Evolutionary conservation across 139 green algal genomes (phyloP), one percentile per base, ranked within the genome.

Genomic region (Diplosphaera chodatii): DNA sequence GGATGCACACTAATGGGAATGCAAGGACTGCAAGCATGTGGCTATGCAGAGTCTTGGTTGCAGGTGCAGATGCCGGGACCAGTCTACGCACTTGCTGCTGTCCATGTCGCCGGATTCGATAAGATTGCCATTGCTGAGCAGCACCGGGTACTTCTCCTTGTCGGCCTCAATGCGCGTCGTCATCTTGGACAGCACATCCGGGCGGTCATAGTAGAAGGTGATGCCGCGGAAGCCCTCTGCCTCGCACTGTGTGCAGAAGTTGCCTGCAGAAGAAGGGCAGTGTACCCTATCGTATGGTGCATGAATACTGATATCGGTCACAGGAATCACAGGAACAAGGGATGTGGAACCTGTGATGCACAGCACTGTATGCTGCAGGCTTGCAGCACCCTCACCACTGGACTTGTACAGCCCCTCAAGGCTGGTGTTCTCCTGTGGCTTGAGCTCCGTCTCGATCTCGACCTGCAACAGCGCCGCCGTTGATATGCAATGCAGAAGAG

Each of bases 181-280:
- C 80, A 94, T 99, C 32, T 77, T 85, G 32, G 84, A 73, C 77
- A 90, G 85, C 41, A 88, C 86, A 70, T 88, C 85, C 21, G 76
- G 76, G 25, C 94, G 81, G 80, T 99, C 94, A 63, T 89, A 79
- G 83, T 95, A 99, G 87, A 88, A 99, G 29, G 95, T 99, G 79
- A 99, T 99, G 67, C 88, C 85, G 10, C 95, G 82, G 88, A 99
- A 99, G 41, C 95, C 95, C 82, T 99, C 91, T 3, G 95, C 95
- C 82, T 99, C 95, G 74, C 95, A 99, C 87, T 98, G 93, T 85
- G 95, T 96, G 89, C 90, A 97, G 83, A 93, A 99, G 83, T 97
- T 99, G 64, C 94, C 37, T 48, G 37, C 37, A 48, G n/a, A n/a
- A n/a, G n/a, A n/a, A n/a, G n/a, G n/a, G n/a, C n/a, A n/a, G n/a